Conservation (phyloP, 2,329 filamentous ascomycete genomes). For the Claviceps quebecensis region DNA sequence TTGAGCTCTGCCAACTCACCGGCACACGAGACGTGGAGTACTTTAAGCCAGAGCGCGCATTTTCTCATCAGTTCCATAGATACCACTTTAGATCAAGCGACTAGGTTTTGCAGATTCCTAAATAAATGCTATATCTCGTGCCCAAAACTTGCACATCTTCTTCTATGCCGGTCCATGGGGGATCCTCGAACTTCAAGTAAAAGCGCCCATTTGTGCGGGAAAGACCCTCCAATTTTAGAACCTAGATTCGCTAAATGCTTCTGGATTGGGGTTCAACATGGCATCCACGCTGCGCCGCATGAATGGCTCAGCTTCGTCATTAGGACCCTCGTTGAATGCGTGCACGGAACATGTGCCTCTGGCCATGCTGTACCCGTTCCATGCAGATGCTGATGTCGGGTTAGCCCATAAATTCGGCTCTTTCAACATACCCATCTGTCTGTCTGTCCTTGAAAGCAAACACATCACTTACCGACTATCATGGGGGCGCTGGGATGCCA, state of each 20-base stretch:
- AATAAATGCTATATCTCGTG: too few species aligned
- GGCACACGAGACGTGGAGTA: too few species aligned
- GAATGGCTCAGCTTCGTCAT: slow-evolving; percentile 49
- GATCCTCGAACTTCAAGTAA: neutral
- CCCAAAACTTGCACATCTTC: too few species aligned
- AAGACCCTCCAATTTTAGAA: neutral
- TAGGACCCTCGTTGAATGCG: slow-evolving; percentile 54
- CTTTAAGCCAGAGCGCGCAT: too few species aligned
- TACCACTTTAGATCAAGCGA: too few species aligned
- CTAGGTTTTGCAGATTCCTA: too few species aligned
- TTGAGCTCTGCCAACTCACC: too few species aligned
- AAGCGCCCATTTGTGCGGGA: neutral
- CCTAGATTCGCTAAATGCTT: slow-evolving; percentile 9
- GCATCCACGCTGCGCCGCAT: slow-evolving; percentile 45
- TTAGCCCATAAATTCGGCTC: neutral
- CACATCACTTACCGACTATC: slow-evolving; percentile 42
- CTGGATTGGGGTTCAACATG: slow-evolving; percentile 31
- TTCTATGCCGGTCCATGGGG: too few species aligned
- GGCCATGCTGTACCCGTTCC: slow-evolving; percentile 64
- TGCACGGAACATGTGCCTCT: slow-evolving; percentile 67
- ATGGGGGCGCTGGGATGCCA: slow-evolving; percentile 82
- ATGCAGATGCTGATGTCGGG: slow-evolving; percentile 52
- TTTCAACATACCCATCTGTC: neutral
- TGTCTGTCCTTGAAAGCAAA: too few species aligned
- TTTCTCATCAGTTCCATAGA: too few species aligned